Evolutionary conservation across 2,329 filamentous ascomycete species (phyloP).

Genomic region (Penicillium italicum): DNA sequence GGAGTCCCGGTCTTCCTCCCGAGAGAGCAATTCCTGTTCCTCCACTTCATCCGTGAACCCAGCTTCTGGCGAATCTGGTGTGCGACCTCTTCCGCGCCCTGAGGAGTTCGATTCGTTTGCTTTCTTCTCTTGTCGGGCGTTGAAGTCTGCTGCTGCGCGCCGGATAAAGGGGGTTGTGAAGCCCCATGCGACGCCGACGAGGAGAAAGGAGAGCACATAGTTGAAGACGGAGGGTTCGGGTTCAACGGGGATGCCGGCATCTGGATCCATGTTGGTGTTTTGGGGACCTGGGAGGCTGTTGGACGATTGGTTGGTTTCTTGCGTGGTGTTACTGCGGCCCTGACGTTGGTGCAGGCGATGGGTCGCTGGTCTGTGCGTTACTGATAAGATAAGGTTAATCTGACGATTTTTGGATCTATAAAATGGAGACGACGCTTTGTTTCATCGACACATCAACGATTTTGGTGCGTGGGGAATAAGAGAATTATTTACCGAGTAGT

Average conservation of each 20-base stretch:
- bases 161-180: slow-evolving; percentile 92
- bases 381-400: slow-evolving; percentile 1
- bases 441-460: neutral
- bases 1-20: neutral
- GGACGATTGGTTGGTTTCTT: slow-evolving; percentile 1
- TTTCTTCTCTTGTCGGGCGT: slow-evolving; percentile 49
- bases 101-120: neutral
- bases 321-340: neutral
- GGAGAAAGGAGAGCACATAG: slow-evolving; percentile 82
- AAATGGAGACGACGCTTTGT: neutral
- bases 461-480: too few species aligned
- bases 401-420: neutral
- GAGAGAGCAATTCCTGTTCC: slow-evolving; percentile 17
- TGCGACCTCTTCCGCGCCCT: slow-evolving; percentile 11
- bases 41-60: slow-evolving; percentile 3
- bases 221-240: slow-evolving; percentile 55
- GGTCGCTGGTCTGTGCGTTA: neutral
- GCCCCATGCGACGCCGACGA: slow-evolving; percentile 90
- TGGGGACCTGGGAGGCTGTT: neutral
- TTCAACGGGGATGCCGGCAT: slow-evolving; percentile 23
- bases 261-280: slow-evolving; percentile 30
- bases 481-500: neutral
- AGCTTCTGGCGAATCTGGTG: neutral
- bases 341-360: neutral
- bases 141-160: slow-evolving; percentile 72